These are phyloP conservation scores for Debaryomycetaceae sp. DNA, from an alignment of 1,139 yeast genomes.

Conservation along the genomic window DNA sequence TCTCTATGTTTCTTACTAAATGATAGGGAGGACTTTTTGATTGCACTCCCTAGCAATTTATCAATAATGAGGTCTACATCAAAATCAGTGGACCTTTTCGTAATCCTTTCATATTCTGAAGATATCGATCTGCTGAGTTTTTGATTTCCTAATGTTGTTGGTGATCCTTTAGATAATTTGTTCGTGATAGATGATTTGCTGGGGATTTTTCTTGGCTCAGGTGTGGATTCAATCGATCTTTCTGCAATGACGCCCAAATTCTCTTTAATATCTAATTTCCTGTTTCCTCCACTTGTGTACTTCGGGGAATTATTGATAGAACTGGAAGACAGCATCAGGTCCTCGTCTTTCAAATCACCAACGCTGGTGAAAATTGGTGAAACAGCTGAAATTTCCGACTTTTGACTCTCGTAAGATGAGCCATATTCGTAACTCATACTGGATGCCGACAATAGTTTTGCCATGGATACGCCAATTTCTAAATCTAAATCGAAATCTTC, in stretches of 20 bases:
- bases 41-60: constrained; percentile 47
- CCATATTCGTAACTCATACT: constrained; percentile 11
- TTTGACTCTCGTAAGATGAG: constrained; percentile 39
- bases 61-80: constrained; percentile 58
- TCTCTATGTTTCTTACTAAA: constrained; percentile 30
- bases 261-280: constrained; percentile 11
- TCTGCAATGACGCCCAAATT: constrained; percentile 44
- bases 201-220: constrained; percentile 20
- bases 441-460: constrained; percentile 25
- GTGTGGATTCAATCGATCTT: constrained; percentile 33
- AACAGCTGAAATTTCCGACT: constrained; percentile 9
- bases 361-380: constrained; percentile 40
- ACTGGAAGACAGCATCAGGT: constrained; percentile 41
- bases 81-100: constrained; percentile 17
- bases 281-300: neutral
- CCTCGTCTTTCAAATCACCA: constrained; percentile 31
- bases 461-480: constrained; percentile 48
- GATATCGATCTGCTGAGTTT: neutral
- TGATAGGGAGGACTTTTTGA: constrained; percentile 18
- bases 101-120: neutral
- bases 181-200: constrained; percentile 1
- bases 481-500: constrained; percentile 27
- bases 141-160: neutral
- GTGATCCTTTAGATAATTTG: neutral
- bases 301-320: constrained; percentile 11